Base-by-base conservation (phyloP, 371 early-diverging fungal species). In the Mortierella sp. region DNA sequence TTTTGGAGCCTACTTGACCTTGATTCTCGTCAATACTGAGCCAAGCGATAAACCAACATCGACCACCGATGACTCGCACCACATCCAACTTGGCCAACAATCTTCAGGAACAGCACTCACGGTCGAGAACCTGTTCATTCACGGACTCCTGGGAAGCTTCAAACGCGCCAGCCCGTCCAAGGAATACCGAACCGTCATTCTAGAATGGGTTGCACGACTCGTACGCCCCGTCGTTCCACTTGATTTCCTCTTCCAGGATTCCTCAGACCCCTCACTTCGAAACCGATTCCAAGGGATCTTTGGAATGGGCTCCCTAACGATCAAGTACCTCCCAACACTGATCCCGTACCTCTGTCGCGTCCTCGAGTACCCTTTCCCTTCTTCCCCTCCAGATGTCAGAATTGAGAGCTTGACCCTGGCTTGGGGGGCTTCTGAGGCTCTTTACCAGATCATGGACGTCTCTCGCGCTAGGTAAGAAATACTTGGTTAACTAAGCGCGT, bases 21-120 rank as follows among this genome's bases (percentile, higher is more conserved):
- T 86, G 51, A 63, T 86, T 49, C 55, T 82, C 0, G 87, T 86
- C 46, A 86, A 80, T 51, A 80, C 87, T 0, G 83, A 82, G 48
- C 75, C 75, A 3, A 43, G 8, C 4, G 70, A 78, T 16, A 55
- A 68, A 35, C 81, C 84, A 5, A 46, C 54, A 2, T 77, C 80
- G 10, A 41, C 5, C 0, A 41, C 29, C 0, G 77, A 77, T 6
- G 71, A 55, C 2, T 7, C 71, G 0, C 60, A 24, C 11, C 49
- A 70, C 32, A 29, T 21, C 12, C 21, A 55, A 0, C 14, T 56
- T 24, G 38, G 35, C 14, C 51, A 68, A 10, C 68, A 41, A 38
- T 41, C 38, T 55, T 0, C 75, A 44, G n/a, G n/a, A 24, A 24
- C 58, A 11, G 24, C 68, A 2, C 44, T 86, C 44, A 75, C 83